These are phyloP conservation scores for Pinus albicaulis DNA, from an alignment of 75 land plant species.

Conservation along the genomic window DNA sequence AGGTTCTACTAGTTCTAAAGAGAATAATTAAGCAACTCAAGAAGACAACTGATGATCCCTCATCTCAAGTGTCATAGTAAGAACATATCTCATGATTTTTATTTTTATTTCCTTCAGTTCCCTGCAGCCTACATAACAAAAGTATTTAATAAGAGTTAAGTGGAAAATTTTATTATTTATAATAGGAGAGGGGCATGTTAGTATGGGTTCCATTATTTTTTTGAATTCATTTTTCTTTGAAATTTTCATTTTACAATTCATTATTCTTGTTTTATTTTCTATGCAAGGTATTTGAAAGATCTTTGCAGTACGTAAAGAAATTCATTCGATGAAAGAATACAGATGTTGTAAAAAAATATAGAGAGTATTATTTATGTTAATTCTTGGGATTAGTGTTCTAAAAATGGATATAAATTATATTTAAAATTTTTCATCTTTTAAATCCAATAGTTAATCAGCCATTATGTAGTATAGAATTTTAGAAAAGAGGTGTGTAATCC, in stretches of 20 bases:
- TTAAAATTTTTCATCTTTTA: not conserved
- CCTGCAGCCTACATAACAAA: not conserved
- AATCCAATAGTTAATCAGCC: not conserved
- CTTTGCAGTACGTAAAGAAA: conserved; percentile 89
- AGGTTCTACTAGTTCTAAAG: conserved; percentile 82
- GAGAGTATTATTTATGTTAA: conserved; percentile 77
- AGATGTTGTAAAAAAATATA: conserved; percentile 91
- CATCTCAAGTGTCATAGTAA: conserved; percentile 84
- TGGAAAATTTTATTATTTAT: not conserved
- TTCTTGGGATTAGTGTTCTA: no score
- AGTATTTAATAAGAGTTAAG: not conserved
- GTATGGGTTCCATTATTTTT: not conserved
- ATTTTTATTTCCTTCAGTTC: no score
- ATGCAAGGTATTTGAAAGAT: conserved; percentile 93
- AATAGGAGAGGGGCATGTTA: not conserved
- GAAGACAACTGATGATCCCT: conserved; percentile 72
- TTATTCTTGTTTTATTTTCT: not conserved
- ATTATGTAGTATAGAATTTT: not conserved
- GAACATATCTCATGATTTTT: conserved; percentile 24
- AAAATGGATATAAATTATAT: not conserved
- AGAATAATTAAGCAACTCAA: conserved; percentile 75
- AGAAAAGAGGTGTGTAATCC: conserved; percentile 12
- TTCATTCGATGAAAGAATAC: conserved; percentile 91
- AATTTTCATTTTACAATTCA: not conserved
- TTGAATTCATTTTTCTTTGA: not conserved